phyloP scores from a whole-genome alignment of 1,284 basidiomycete genomes.

The Mycena citricolor region DNA sequence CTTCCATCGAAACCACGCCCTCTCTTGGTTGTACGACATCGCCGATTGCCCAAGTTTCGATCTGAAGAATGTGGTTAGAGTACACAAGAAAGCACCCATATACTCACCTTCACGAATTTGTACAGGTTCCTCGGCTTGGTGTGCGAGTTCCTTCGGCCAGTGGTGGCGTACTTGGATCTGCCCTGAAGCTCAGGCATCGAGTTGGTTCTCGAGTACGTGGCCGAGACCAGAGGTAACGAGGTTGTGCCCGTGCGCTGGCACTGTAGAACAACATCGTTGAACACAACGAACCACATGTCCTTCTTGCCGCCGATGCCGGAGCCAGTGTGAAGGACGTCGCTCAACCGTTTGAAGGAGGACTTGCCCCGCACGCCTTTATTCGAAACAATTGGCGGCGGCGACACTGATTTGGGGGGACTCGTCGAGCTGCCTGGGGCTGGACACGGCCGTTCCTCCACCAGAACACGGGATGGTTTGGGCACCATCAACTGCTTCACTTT shows the following conservation, averaged over 20 bases:
- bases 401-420: constrained; percentile 41
- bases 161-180: constrained; percentile 78
- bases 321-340: constrained; percentile 67
- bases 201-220: constrained; percentile 65
- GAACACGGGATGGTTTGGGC: constrained; percentile 84
- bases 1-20: constrained; percentile 81
- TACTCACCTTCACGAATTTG: constrained; percentile 75
- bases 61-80: constrained; percentile 42
- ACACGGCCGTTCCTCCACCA: constrained; percentile 81
- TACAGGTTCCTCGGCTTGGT: constrained; percentile 88
- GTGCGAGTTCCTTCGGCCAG: constrained; percentile 68
- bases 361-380: constrained; percentile 69
- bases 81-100: constrained; percentile 2
- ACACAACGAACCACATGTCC: constrained; percentile 92
- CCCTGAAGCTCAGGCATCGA: constrained; percentile 79
- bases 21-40: constrained; percentile 69
- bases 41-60: constrained; percentile 87
- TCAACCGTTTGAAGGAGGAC: constrained; percentile 81
- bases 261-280: constrained; percentile 92
- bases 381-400: constrained; percentile 53
- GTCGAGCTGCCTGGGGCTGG: constrained; percentile 31
- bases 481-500: constrained; percentile 84
- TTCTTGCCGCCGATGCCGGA: constrained; percentile 70
- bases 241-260: constrained; percentile 92
- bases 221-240: constrained; percentile 77